A percentile compares a stretch with the other conserved stretches of the same genome.
phyloP scores from a whole-genome alignment of 2,329 filamentous ascomycete genomes.

The Penicillium glabrum region DNA sequence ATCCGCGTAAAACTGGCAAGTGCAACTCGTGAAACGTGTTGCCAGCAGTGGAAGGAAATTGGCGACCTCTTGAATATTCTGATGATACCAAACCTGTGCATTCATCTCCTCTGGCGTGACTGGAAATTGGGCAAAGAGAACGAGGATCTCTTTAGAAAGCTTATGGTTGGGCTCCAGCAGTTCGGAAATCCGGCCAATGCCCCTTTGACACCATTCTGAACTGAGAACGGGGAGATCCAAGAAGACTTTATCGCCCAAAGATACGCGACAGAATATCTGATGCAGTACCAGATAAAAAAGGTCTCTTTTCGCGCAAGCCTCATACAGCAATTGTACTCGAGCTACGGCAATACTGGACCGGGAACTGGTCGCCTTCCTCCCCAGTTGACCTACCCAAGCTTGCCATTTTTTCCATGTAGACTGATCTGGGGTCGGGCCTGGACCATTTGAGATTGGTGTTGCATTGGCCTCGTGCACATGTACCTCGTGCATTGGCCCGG shows the following conservation, averaged over 20 bases:
- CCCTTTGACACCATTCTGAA: slow-evolving; percentile 31
- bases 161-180: slow-evolving; percentile 48
- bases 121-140: slow-evolving; percentile 44
- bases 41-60: slow-evolving; percentile 48
- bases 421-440: background rate
- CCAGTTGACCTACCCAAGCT: background rate
- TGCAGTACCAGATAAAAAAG: slow-evolving; percentile 65
- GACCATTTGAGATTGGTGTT: background rate
- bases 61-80: slow-evolving; percentile 23
- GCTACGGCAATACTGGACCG: slow-evolving; percentile 26
- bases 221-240: slow-evolving; percentile 38
- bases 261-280: slow-evolving; percentile 64
- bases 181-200: slow-evolving; percentile 27
- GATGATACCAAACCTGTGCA: slow-evolving; percentile 34
- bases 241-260: slow-evolving; percentile 29
- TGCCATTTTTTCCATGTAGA: slow-evolving; percentile 14
- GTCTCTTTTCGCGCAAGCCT: slow-evolving; percentile 60
- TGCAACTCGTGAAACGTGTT: slow-evolving; percentile 41
- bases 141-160: background rate
- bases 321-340: slow-evolving; percentile 55
- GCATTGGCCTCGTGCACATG: background rate
- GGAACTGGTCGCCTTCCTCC: background rate
- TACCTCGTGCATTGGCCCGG: background rate
- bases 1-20: background rate
- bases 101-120: slow-evolving; percentile 11